phyloP scores from a whole-genome alignment of 2,329 filamentous ascomycete species.

The Penicillium sp. region DNA sequence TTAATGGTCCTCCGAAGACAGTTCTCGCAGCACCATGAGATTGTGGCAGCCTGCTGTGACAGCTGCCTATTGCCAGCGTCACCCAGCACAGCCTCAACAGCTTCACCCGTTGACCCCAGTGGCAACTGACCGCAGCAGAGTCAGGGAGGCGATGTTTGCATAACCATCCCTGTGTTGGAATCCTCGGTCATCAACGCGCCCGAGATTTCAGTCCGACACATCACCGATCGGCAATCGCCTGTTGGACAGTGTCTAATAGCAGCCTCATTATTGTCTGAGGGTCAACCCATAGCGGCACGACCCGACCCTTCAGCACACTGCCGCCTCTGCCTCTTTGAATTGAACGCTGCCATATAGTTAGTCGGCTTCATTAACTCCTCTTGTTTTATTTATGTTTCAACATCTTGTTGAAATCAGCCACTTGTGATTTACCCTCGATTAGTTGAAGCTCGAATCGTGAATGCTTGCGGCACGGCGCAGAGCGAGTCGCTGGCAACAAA shows the following conservation, averaged over 20 bases:
- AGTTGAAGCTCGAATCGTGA: slow-evolving; percentile 1
- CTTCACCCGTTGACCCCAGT: neutral
- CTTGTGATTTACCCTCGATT: neutral
- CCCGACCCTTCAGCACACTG: neutral
- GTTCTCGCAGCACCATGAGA: neutral
- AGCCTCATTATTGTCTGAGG: no score
- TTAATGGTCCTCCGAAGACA: neutral
- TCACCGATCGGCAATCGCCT: neutral
- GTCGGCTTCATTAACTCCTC: no score
- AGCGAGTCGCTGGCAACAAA: neutral
- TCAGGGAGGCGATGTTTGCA: neutral
- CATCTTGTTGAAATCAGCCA: neutral
- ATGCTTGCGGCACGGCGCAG: neutral
- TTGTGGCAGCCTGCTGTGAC: neutral
- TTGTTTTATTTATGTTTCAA: neutral
- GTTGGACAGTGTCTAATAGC: no score
- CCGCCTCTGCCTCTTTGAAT: neutral
- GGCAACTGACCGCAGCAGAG: neutral
- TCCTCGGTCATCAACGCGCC: neutral
- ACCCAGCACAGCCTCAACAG: neutral
- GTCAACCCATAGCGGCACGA: neutral
- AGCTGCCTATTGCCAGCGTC: neutral
- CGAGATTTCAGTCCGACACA: neutral
- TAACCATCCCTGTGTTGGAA: neutral
- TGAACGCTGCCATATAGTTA: no score